A percentile compares a stretch with the other conserved stretches of the same genome.
Evolutionary conservation across 2,329 filamentous ascomycete genomes (phyloP).

Genomic region (Aspergillus calidoustus): DNA sequence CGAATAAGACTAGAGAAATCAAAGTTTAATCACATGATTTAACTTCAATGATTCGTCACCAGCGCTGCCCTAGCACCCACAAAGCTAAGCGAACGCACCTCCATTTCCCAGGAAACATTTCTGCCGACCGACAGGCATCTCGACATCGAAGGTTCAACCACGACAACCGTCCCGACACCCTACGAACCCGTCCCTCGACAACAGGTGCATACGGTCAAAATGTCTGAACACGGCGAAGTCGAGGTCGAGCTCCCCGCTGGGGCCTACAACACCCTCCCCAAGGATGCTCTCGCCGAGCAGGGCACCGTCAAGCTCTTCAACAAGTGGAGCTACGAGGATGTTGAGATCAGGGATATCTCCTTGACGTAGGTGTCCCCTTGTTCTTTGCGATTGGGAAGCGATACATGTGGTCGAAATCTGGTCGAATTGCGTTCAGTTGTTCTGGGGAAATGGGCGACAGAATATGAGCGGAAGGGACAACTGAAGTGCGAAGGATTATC

Average conservation of each 20-base stretch:
- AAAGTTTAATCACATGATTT: slow-evolving; percentile 31
- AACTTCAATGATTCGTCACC: slow-evolving; percentile 25
- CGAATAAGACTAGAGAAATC: slow-evolving; percentile 8
- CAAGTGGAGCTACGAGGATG: slow-evolving; percentile 98
- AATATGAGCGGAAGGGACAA: slow-evolving; percentile 11
- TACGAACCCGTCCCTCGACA: slow-evolving; percentile 46
- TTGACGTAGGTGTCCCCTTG: slow-evolving; percentile 78
- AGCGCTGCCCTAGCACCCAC: slow-evolving; percentile 46
- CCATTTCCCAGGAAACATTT: slow-evolving; percentile 45
- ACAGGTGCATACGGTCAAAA: slow-evolving; percentile 57
- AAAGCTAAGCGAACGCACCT: slow-evolving; percentile 50
- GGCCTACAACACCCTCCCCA: slow-evolving; percentile 79
- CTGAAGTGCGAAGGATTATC: slow-evolving; percentile 14
- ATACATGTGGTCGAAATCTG: neutral
- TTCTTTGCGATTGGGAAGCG: slow-evolving; percentile 28
- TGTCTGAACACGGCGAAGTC: slow-evolving; percentile 95
- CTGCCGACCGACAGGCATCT: slow-evolving; percentile 42
- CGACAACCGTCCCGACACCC: slow-evolving; percentile 45
- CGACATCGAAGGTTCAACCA: slow-evolving; percentile 43
- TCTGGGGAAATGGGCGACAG: slow-evolving; percentile 15
- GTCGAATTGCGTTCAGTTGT: slow-evolving; percentile 14
- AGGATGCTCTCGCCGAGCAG: slow-evolving; percentile 87
- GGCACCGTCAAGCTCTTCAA: slow-evolving; percentile 96
- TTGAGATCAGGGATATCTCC: slow-evolving; percentile 99
- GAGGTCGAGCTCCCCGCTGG: slow-evolving; percentile 80